Evolutionary conservation across 345 rosid species (phyloP), one percentile per base, ranked within the genome.

Genomic region (Moricandia arvensis): DNA sequence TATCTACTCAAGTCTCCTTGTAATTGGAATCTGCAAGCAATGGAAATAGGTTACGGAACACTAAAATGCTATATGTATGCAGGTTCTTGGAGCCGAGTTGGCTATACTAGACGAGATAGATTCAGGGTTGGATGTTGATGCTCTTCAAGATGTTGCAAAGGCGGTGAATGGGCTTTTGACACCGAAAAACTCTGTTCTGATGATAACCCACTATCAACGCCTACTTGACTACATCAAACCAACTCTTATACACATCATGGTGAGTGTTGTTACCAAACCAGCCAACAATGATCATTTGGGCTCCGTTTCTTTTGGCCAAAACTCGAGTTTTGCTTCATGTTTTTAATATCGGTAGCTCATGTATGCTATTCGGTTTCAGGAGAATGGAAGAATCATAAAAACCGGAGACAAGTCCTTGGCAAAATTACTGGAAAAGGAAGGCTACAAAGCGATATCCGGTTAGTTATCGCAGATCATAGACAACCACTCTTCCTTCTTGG

Each of bases 91-190:
- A 74, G 99, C 96, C 16, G 91, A 93, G 26, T 64, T 93, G 84
- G 96, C 99, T 45, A 89, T 95, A 72, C 82, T 92, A 24, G 98
- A 95, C 79, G 99, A 92, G 80, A 93, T 95, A 75, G 99, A 95
- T 85, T 95, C 99, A 18, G 99, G 99, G 16, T 82, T 95, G 79
- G 98, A 92, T 79, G 84, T 93, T 54, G 99, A 92, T 87, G 99
- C 99, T 21, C 89, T 95, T 37, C 80, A 71, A 79, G 99, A 95
- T 80, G 98, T 92, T 68, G 98, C 97, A 45, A 87, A 83, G 81
- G 96, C 98, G 17, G 99, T 95, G 73, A 95, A 95, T 47, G 96
- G 89, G 43, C 86, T 90, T 71, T 84, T 95, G 86, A 89, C 94
- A 11, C 87, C 89, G 12, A 85, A 83, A 58, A 95, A 95, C 82